phyloP scores from a whole-genome alignment of 2,329 filamentous ascomycete species.

The Beauveria bassiana region DNA sequence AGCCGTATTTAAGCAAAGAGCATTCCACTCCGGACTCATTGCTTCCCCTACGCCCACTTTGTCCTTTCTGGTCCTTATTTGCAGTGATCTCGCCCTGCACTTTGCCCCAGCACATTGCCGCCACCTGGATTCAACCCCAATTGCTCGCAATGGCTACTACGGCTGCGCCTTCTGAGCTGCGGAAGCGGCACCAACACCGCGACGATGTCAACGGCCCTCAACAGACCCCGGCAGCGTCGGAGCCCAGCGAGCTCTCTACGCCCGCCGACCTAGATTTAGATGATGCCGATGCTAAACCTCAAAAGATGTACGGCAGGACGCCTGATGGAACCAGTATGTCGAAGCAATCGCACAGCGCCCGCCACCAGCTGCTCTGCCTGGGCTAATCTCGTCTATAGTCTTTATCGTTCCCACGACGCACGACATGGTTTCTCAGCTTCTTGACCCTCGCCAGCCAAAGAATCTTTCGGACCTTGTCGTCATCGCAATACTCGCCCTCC shows the following conservation, averaged over 20 bases:
- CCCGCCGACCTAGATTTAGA: constrained; percentile 10
- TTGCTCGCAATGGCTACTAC: constrained; percentile 6
- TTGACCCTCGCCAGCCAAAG: constrained; percentile 92
- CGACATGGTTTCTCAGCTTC: constrained; percentile 97
- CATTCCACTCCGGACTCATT: constrained; percentile 2
- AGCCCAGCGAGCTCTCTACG: background rate
- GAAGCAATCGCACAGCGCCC: constrained; percentile 2
- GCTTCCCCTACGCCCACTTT: background rate
- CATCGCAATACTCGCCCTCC: constrained; percentile 65
- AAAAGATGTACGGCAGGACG: constrained; percentile 85
- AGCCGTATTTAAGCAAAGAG: constrained; percentile 2
- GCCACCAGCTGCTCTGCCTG: background rate
- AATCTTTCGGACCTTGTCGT: constrained; percentile 82
- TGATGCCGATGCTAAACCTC: constrained; percentile 26
- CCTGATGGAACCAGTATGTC: constrained; percentile 80
- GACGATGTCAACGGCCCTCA: constrained; percentile 6
- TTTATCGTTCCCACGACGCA: constrained; percentile 94
- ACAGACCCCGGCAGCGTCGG: constrained; percentile 11
- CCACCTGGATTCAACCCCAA: constrained; percentile 9
- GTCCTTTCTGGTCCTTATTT: background rate
- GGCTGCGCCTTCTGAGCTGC: constrained; percentile 8
- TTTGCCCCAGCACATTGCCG: background rate
- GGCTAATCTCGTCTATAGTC: constrained; percentile 44
- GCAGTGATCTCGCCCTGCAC: background rate
- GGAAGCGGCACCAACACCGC: constrained; percentile 11